These are phyloP conservation scores for Ascochyta clinopodiicola DNA, from an alignment of 2,329 filamentous ascomycete species.

Conservation along the genomic window DNA sequence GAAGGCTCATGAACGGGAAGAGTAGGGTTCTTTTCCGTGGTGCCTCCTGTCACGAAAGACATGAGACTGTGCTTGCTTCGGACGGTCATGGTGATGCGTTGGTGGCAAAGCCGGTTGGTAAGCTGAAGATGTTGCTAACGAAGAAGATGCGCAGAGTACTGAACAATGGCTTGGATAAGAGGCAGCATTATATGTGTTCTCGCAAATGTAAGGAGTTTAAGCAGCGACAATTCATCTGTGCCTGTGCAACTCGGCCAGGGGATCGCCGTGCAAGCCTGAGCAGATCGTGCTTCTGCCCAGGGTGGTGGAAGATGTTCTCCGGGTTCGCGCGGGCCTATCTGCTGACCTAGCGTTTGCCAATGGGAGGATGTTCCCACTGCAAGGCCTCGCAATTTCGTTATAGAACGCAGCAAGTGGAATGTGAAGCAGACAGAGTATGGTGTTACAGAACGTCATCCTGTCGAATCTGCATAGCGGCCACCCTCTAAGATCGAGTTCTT, in stretches of 20 bases:
- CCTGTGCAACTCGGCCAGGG: conserved; percentile 13
- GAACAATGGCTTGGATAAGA: conserved; percentile 2
- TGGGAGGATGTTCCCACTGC: conserved; percentile 3
- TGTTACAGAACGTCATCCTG: conserved; percentile 14
- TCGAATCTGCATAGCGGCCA: not conserved
- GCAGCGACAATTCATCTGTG: conserved; percentile 1
- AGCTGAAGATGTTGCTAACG: not conserved
- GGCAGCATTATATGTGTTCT: conserved; percentile 13
- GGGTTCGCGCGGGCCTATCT: conserved; percentile 13
- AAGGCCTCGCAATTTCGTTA: conserved; percentile 15
- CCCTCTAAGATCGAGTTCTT: not conserved
- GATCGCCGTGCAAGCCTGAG: conserved; percentile 14
- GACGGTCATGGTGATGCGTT: conserved; percentile 7
- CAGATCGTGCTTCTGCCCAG: conserved; percentile 13
- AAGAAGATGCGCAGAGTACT: not conserved
- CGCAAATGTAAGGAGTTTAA: conserved; percentile 14
- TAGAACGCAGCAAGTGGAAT: conserved; percentile 19
- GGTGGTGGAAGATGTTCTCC: conserved; percentile 7
- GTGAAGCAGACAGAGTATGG: conserved; percentile 3
- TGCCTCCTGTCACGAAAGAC: conserved; percentile 17
- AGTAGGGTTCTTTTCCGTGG: conserved; percentile 14
- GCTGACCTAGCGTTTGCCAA: conserved; percentile 17
- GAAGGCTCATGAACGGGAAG: conserved; percentile 23
- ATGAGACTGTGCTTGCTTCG: conserved; percentile 19
- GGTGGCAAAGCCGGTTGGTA: not conserved